A percentile compares a stretch with the other conserved stretches of the same genome.
These are phyloP conservation scores for Aspergillus alliaceus DNA, from an alignment of 2,329 filamentous ascomycete genomes.

Conservation along the genomic window DNA sequence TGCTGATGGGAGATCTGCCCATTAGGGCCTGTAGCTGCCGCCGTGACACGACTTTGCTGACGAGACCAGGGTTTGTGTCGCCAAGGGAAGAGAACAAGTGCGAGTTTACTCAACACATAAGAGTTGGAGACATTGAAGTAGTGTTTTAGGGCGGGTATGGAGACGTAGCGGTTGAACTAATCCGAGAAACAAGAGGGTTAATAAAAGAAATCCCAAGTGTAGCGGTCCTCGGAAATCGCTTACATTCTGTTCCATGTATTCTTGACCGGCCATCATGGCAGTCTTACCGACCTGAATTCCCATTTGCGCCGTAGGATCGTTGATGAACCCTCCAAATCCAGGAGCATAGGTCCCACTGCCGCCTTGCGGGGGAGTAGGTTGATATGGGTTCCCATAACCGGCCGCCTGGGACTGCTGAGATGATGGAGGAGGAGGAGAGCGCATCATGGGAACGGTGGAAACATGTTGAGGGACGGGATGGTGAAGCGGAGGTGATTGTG, in stretches of 20 bases:
- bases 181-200: background rate
- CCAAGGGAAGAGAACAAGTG: slow-evolving; percentile 95
- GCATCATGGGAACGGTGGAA: slow-evolving; percentile 93
- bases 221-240: slow-evolving; percentile 27
- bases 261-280: slow-evolving; percentile 85
- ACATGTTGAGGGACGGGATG: slow-evolving; percentile 98
- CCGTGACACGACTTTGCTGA: slow-evolving; percentile 65
- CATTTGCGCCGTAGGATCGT: slow-evolving; percentile 91
- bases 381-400: slow-evolving; percentile 52
- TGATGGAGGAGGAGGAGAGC: slow-evolving; percentile 81
- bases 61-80: slow-evolving; percentile 96
- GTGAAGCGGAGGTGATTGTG: slow-evolving; percentile 85
- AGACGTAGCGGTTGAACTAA: slow-evolving; percentile 79
- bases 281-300: slow-evolving; percentile 92
- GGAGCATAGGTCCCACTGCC: slow-evolving; percentile 46
- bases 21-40: slow-evolving; percentile 45
- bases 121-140: slow-evolving; percentile 99
- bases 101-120: slow-evolving; percentile 91
- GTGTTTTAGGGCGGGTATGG: slow-evolving; percentile 89
- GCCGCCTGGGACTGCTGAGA: slow-evolving; percentile 67
- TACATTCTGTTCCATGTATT: slow-evolving; percentile 95
- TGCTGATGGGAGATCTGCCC: slow-evolving; percentile 63
- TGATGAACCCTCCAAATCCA: slow-evolving; percentile 89
- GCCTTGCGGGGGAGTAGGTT: slow-evolving; percentile 44
- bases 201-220: background rate